Evolutionary conservation across 768 basidiomycete genomes (phyloP).

Genomic region (Thelephora aurantiotincta): DNA sequence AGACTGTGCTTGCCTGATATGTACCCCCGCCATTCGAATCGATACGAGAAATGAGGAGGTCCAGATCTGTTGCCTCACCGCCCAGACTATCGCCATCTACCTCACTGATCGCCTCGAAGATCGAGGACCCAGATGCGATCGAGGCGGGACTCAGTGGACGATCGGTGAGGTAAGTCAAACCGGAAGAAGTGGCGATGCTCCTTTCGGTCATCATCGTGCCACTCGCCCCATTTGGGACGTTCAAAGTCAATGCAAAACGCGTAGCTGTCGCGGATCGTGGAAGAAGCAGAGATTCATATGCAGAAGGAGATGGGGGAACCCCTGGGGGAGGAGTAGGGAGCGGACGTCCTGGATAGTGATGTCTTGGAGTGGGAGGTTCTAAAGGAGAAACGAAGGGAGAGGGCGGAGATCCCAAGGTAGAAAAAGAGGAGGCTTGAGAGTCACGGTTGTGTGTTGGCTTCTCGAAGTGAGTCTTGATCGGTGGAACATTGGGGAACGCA

Average conservation of each 20-base stretch:
- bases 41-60: slow-evolving; percentile 44
- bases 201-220: no score
- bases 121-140: no score
- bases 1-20: slow-evolving; percentile 44
- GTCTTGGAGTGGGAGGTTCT: slow-evolving; percentile 12
- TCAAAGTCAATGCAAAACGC: neutral
- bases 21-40: slow-evolving; percentile 33
- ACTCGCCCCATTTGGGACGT: no score
- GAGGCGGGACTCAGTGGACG: no score
- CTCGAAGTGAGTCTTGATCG: no score
- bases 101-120: neutral
- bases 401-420: neutral
- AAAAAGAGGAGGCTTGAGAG: slow-evolving; percentile 1
- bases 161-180: no score
- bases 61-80: slow-evolving; percentile 37
- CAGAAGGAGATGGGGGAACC: neutral
- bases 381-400: slow-evolving; percentile 4
- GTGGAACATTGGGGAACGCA: no score
- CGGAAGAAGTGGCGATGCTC: no score
- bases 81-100: slow-evolving; percentile 17
- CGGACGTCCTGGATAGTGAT: slow-evolving; percentile 42
- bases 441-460: neutral
- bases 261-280: slow-evolving; percentile 5
- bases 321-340: slow-evolving; percentile 30
- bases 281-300: neutral